A percentile compares a stretch with the other conserved stretches of the same genome.
Evolutionary conservation across 192 early-diverging fungal species (phyloP).

Genomic region (Dimargaris verticillata): DNA sequence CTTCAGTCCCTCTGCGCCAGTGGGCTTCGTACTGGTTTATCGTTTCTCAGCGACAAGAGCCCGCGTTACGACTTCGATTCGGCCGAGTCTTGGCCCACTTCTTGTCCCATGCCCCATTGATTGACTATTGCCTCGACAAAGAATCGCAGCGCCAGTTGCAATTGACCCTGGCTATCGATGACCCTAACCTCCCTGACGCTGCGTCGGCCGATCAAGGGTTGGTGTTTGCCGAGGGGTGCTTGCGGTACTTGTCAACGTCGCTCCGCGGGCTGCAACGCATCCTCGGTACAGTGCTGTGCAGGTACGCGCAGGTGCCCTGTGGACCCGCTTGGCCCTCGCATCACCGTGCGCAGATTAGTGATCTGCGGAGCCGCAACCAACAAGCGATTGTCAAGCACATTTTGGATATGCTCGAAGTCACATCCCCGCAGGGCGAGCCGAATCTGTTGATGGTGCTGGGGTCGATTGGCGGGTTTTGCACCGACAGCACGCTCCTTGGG

Average conservation of each 20-base stretch:
- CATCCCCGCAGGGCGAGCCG: background rate
- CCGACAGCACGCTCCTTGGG: background rate
- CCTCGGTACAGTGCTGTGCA: background rate
- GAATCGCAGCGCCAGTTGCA: background rate
- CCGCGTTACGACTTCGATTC: background rate
- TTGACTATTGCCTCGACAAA: background rate
- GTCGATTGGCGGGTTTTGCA: background rate
- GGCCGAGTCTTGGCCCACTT: constrained; percentile 3
- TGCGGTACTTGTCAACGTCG: constrained; percentile 2
- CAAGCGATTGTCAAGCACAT: background rate
- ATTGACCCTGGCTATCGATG: background rate
- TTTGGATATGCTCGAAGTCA: constrained; percentile 8
- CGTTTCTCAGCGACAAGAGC: constrained; percentile 8
- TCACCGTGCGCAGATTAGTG: background rate
- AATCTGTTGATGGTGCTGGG: constrained; percentile 3
- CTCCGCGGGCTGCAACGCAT: background rate
- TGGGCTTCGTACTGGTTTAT: constrained; percentile 10
- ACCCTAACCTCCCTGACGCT: background rate
- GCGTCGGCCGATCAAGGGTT: background rate
- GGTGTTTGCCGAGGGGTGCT: background rate
- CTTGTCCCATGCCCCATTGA: background rate
- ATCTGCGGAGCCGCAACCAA: background rate
- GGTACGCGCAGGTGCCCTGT: background rate
- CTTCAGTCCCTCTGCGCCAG: background rate
- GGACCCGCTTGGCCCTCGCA: background rate